Evolutionary conservation across 805 yeast species (phyloP).

Genomic region (Metschnikowia dekortorum): DNA sequence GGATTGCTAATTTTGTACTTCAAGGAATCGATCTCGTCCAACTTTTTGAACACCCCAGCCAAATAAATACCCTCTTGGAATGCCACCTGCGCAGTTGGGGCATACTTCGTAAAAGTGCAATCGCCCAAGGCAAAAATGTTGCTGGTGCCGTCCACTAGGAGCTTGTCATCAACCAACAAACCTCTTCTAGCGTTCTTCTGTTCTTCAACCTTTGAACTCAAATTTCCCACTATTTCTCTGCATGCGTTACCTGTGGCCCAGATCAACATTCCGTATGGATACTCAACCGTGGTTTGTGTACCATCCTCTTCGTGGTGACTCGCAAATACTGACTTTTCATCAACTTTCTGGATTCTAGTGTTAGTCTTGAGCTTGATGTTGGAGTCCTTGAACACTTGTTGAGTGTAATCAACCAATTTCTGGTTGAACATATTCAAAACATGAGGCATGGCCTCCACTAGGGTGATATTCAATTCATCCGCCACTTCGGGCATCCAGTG

Average conservation of each 20-base stretch:
- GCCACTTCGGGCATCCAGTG: slow-evolving; percentile 88
- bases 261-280: slow-evolving; percentile 89
- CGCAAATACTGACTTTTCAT: slow-evolving; percentile 64
- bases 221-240: slow-evolving; percentile 64
- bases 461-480: slow-evolving; percentile 73
- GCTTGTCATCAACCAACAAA: slow-evolving; percentile 72
- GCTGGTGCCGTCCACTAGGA: slow-evolving; percentile 72
- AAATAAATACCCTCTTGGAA: slow-evolving; percentile 87
- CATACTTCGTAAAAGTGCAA: slow-evolving; percentile 85
- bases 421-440: slow-evolving; percentile 73
- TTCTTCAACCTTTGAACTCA: slow-evolving; percentile 65
- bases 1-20: slow-evolving; percentile 42
- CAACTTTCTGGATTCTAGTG: slow-evolving; percentile 86
- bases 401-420: slow-evolving; percentile 71
- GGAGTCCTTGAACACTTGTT: slow-evolving; percentile 61
- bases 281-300: slow-evolving; percentile 48
- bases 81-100: slow-evolving; percentile 98
- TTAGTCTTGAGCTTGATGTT: slow-evolving; percentile 73
- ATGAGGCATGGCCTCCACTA: slow-evolving; percentile 88
- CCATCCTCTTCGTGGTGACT: slow-evolving; percentile 63
- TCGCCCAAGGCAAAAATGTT: slow-evolving; percentile 91
- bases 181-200: slow-evolving; percentile 90
- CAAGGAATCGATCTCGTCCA: slow-evolving; percentile 57
- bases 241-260: slow-evolving; percentile 99
- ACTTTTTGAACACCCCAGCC: slow-evolving; percentile 64